Evolutionary conservation across 768 basidiomycete genomes (phyloP).

Genomic region (Fomitopsis pulvina): DNA sequence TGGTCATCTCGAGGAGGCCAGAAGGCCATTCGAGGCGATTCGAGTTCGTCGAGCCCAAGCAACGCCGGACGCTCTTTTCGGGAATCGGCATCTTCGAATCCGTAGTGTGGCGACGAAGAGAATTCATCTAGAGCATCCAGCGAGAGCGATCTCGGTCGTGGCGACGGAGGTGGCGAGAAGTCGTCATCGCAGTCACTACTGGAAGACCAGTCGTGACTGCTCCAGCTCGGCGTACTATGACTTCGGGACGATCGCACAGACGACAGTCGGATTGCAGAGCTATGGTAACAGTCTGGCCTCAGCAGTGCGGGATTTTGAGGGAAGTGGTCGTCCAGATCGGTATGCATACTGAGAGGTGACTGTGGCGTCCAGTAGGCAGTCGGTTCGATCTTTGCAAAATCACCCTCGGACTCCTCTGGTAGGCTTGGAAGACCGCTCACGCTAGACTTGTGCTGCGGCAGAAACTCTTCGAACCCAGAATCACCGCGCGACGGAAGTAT

Average conservation of each 20-base stretch:
- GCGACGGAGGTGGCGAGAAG: conserved; percentile 8
- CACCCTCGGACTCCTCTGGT: conserved; percentile 1
- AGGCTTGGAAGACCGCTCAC: not conserved
- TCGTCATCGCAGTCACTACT: conserved; percentile 7
- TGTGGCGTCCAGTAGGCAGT: conserved; percentile 11
- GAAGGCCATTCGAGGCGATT: not conserved
- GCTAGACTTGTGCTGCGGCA: conserved; percentile 6
- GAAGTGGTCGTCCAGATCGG: conserved; percentile 6
- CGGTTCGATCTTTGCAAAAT: conserved; percentile 11
- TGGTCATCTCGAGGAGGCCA: not conserved
- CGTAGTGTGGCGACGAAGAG: not conserved
- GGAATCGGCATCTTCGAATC: not conserved
- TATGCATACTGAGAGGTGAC: conserved; percentile 12
- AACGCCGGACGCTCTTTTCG: not conserved
- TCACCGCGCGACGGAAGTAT: conserved; percentile 14
- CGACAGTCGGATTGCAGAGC: not conserved
- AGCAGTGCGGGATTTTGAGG: conserved; percentile 1
- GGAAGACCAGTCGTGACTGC: conserved; percentile 11
- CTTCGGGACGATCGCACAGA: conserved; percentile 2
- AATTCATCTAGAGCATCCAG: conserved; percentile 1
- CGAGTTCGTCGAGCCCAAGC: conserved; percentile 6
- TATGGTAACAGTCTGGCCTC: not conserved
- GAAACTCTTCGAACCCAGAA: conserved; percentile 16
- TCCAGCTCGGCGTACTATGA: conserved; percentile 6
- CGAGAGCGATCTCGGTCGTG: conserved; percentile 6